A percentile compares a stretch with the other conserved stretches of the same genome.
These are phyloP conservation scores for Penicillium expansum DNA, from an alignment of 2,329 filamentous ascomycete species.

Conservation along the genomic window DNA sequence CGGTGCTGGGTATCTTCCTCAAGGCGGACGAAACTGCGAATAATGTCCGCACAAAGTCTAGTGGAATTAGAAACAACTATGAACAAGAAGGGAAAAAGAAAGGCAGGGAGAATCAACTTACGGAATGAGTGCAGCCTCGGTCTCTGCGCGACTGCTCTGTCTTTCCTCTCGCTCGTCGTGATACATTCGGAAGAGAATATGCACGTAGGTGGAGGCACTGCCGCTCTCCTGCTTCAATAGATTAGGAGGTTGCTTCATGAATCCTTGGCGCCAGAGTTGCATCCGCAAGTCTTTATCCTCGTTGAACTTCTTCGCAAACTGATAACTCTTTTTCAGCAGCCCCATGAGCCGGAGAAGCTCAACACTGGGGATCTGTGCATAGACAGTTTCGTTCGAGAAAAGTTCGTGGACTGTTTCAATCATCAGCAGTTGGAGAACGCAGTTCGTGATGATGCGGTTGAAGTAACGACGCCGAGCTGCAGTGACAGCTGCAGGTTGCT, in stretches of 20 bases:
- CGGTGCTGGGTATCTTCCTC: slow-evolving; percentile 96
- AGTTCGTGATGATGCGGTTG: slow-evolving; percentile 98
- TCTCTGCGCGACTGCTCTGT: slow-evolving; percentile 72
- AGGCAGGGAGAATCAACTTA: slow-evolving; percentile 36
- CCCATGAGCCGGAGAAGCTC: slow-evolving; percentile 91
- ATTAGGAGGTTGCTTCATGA: slow-evolving; percentile 99
- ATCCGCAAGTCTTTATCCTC: slow-evolving; percentile 94
- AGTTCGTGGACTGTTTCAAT: slow-evolving; percentile 99
- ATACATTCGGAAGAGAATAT: slow-evolving; percentile 96
- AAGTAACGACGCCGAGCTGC: slow-evolving; percentile 92
- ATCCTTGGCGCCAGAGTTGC: slow-evolving; percentile 92
- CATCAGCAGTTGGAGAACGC: slow-evolving; percentile 95
- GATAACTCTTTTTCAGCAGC: slow-evolving; percentile 90
- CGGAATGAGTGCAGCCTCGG: slow-evolving; percentile 87
- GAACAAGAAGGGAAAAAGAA: not conserved
- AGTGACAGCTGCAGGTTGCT: slow-evolving; percentile 88
- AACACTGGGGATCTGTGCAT: slow-evolving; percentile 82
- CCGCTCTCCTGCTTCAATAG: slow-evolving; percentile 95
- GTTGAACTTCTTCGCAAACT: slow-evolving; percentile 97
- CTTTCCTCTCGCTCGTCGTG: slow-evolving; percentile 82
- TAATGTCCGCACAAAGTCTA: slow-evolving; percentile 85
- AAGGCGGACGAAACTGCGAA: slow-evolving; percentile 76
- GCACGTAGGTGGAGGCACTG: slow-evolving; percentile 89
- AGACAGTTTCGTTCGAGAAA: slow-evolving; percentile 95
- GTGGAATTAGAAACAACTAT: slow-evolving; percentile 4